A percentile compares a stretch with the other conserved stretches of the same genome.
Evolutionary conservation across 768 basidiomycete genomes (phyloP).

Genomic region (Suillus alpinus): DNA sequence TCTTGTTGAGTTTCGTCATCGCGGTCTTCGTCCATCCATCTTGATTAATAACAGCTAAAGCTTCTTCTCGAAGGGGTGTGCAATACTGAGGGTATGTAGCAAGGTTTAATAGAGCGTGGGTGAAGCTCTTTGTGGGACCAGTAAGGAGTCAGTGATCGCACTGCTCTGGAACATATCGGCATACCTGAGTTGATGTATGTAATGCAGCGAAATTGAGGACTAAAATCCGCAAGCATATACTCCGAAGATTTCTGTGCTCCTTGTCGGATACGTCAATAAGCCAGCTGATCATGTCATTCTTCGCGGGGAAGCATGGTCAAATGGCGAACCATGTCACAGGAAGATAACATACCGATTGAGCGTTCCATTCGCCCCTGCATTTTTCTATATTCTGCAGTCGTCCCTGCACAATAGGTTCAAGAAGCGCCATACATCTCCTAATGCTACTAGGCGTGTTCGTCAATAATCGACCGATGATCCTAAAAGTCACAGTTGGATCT

Average conservation of each 20-base stretch:
- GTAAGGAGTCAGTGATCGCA: conserved; percentile 4
- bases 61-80: conserved; percentile 40
- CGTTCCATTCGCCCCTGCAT: conserved; percentile 25
- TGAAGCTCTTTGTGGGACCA: conserved; percentile 25
- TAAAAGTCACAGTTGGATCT: conserved; percentile 17
- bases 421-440: conserved; percentile 25
- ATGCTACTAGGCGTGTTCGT: conserved; percentile 32
- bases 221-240: conserved; percentile 33
- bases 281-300: conserved; percentile 43
- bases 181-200: conserved; percentile 33
- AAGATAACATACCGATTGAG: conserved; percentile 31
- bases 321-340: conserved; percentile 1
- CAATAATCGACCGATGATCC: conserved; percentile 31
- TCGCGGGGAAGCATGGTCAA: conserved; percentile 2
- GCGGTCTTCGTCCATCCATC: conserved; percentile 34
- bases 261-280: conserved; percentile 33
- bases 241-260: conserved; percentile 25
- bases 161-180: neutral
- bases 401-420: conserved; percentile 32
- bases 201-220: conserved; percentile 37
- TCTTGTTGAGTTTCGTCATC: conserved; percentile 33
- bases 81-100: conserved; percentile 38
- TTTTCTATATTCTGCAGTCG: conserved; percentile 25
- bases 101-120: conserved; percentile 38
- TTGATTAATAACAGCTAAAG: conserved; percentile 26